A percentile compares a stretch with the other conserved stretches of the same genome.
phyloP scores from a whole-genome alignment of 306 rosid species.

The Acacia crassicarpa region DNA sequence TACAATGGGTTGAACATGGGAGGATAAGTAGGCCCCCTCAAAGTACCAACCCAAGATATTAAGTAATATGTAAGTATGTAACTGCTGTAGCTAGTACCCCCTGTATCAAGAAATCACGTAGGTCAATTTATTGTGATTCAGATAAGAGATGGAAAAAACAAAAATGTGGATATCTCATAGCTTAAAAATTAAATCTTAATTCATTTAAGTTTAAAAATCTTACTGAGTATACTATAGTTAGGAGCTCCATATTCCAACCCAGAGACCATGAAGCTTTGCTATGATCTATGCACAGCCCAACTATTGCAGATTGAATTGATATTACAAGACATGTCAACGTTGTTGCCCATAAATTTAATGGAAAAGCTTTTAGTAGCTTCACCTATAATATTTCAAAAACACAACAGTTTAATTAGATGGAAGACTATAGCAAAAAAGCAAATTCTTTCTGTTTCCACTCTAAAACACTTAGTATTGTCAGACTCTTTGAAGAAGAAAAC shows the following conservation, averaged over 20 bases:
- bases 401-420: no score
- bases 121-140: background rate
- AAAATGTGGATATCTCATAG: background rate
- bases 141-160: background rate
- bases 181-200: background rate
- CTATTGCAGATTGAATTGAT: no score
- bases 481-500: background rate
- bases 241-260: no score
- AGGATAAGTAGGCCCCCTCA: slow-evolving; percentile 67
- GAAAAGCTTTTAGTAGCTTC: no score
- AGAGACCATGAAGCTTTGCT: no score
- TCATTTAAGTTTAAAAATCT: no score
- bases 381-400: no score
- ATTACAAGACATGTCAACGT: no score
- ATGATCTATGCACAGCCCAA: no score
- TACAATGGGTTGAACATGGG: slow-evolving; percentile 72
- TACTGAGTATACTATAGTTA: no score
- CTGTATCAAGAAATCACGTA: slow-evolving; percentile 32
- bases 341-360: no score
- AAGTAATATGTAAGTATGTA: slow-evolving; percentile 63
- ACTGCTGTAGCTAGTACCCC: slow-evolving; percentile 63
- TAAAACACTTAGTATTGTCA: background rate
- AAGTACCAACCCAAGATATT: slow-evolving; percentile 50
- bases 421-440: background rate
- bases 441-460: background rate